Evolutionary conservation across 2,329 filamentous ascomycete genomes (phyloP).

Genomic region (Aspergillus spinulosporus): DNA sequence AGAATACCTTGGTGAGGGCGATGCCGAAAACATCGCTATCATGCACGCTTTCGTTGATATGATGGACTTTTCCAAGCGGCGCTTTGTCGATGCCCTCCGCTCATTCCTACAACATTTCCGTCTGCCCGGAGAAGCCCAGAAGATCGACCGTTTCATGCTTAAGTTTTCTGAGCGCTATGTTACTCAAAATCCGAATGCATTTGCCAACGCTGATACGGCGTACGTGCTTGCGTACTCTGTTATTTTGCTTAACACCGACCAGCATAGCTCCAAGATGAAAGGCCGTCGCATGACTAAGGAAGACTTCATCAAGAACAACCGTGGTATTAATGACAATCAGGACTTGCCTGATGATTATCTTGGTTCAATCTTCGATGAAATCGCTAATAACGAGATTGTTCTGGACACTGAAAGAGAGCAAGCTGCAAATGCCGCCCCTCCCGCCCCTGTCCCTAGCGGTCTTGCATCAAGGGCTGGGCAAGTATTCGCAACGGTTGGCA

Average conservation of each 20-base stretch:
- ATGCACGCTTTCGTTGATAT: constrained; percentile 97
- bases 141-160: constrained; percentile 99
- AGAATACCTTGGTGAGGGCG: constrained; percentile 91
- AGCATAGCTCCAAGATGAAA: constrained; percentile 85
- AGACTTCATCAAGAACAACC: constrained; percentile 98
- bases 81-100: constrained; percentile 88
- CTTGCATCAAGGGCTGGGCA: constrained; percentile 82
- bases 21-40: constrained; percentile 88
- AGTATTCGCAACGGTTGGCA: constrained; percentile 85
- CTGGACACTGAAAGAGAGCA: constrained; percentile 88
- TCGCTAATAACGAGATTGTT: constrained; percentile 87
- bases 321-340: constrained; percentile 94
- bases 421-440: constrained; percentile 73
- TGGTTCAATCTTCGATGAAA: constrained; percentile 86
- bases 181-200: constrained; percentile 91
- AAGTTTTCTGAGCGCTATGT: constrained; percentile 98
- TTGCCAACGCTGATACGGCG: constrained; percentile 95
- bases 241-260: constrained; percentile 93
- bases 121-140: constrained; percentile 92
- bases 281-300: constrained; percentile 85
- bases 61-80: constrained; percentile 89
- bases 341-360: constrained; percentile 94
- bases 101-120: constrained; percentile 94
- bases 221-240: constrained; percentile 96
- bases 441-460: constrained; percentile 61